Evolutionary conservation across 805 yeast species (phyloP), one percentile per base, ranked within the genome.

Genomic region (Sugiyamaella smithiae): DNA sequence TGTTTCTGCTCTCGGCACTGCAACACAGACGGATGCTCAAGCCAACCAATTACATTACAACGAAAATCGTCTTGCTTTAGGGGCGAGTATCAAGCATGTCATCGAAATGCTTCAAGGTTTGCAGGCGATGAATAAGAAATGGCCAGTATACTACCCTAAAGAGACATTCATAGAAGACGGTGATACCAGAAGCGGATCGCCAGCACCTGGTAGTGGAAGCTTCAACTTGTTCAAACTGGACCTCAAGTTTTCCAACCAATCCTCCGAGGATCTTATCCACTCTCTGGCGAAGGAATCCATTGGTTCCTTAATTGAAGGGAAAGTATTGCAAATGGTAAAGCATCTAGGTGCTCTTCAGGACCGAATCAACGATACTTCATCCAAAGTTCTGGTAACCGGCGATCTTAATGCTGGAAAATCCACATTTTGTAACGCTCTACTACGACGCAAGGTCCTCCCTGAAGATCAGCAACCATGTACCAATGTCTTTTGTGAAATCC

Each of bases 391-490:
- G 53, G 90, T 93, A 32, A 95, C 99, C 2, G 99, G 99, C 45
- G 99, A 93, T 65, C 76, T 93, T 56, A 93, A 93, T 63, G 85
- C 99, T 0, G 99, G 99, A 2, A 93, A 93, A 62, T 88, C 97
- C 1, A 86, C 96, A 1, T 88, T 93, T 59, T 93, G 99, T 67
- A 93, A 93, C 63, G 91, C 97, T 1, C 70, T 93, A 35, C 69
- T 93, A 51, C 74, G 90, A 56, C 76, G 93, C 45, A 78, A 80
- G 43, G 67, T 93, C 2, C 68, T 93, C 42, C 99, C 99, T 0
- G 96, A 86, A 61, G 99, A 93, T 67, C 99, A 93, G 62, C 96
- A 93, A 63, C 99, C 99, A 1, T 89, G 97, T 60, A 93, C 99
- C 0, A 83, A 87, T 53, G 97, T 93, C 0, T 95, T 95, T 61